Evolutionary conservation across 179 eudicot genomes (phyloP), one percentile per base, ranked within the genome.

Genomic region (Silene noctiflora): DNA sequence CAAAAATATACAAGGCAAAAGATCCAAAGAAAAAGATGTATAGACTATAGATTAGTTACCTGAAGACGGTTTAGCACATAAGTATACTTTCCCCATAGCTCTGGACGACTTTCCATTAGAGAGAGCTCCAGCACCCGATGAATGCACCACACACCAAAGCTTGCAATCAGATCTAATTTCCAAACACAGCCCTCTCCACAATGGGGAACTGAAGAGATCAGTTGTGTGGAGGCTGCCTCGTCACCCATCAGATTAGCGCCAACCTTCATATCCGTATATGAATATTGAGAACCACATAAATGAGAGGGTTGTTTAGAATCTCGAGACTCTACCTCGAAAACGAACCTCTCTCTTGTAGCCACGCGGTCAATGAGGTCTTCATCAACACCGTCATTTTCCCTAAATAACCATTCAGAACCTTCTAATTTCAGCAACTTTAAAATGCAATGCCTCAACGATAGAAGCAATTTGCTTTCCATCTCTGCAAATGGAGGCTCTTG

Each of bases 41-140:
- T 55, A 74, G 79, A 77, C 69, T 29, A 2, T 55, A 74, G 79
- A 77, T 72, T 27, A 53, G 76, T 83, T 85, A 95, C 99, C 97
- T 95, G 98, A 73, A 95, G 98, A 73, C 97, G 99, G 74, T 95
- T 95, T 16, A 95, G 88, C 59, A 95, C 97, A 19, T 91, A 91
- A n/a, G 98, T 95, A 80, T 95, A 95, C 80, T 91, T 93, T 25
- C 99, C 98, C 99, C 99, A 95, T 0, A 95, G 90, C 80, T 95
- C 99, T 12, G 99, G 99, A 76, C 99, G 88, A 82, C 98, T 91
- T 88, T 95, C 99, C 97, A 93, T 93, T 3, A 91, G 90, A 25
- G 98, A 95, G 73, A 95, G 99, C 78, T 89, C 97, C 48, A 95
- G 83, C 62, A 93, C 72, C 78, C 98, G 90, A 75, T 82, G 98